Evolutionary conservation across 371 early-diverging fungal species (phyloP), one percentile per base, ranked within the genome.

Genomic region (Mucor mucedo): DNA sequence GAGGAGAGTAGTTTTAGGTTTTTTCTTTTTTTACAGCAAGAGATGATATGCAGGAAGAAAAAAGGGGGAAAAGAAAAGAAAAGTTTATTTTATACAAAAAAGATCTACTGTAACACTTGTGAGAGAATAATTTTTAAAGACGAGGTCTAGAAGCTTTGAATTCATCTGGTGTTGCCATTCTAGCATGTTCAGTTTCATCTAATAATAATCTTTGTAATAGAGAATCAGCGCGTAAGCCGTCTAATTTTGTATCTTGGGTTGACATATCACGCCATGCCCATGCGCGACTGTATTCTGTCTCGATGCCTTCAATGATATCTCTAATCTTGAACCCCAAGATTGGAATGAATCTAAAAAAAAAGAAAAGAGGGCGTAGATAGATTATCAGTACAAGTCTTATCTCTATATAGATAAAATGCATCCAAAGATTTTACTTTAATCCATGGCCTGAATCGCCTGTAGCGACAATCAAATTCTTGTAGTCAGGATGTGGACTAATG

Each of bases 361-460:
- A 48, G 41, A 35, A n/a, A 62, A 48, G 41, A 21, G 1, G 2
- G 21, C 1, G 21, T 21, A 21, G 21, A 21, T 21, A 21, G 21
- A 21, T 21, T 21, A 47, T 21, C n/a, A 47, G 1, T 21, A n/a
- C 16, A 41, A 7, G 16, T 13, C 70, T 21, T 21, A 21, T 21
- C 21, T 21, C 21, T 21, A 21, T 21, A 21, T 21, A 21, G 21
- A 21, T 21, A 21, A 21, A 21, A 21, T 21, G 21, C 21, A 21
- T 21, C 21, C 21, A 21, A 21, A 21, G 21, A 21, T 21, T 21
- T 71, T 75, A 75, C 81, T 82, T 82, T 66, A 78, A 67, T n/a
- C 77, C 82, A 48, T 82, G 82, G 1, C 82, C 82, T n/a, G 79
- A 78, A 53, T 78, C 82, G 39, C 82, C 82, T 5, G 76, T 64